Percentiles rank a stretch among this genome's conserved stretches.
phyloP scores from a whole-genome alignment of 352 stramenopile genomes.

The Aphanomyces stellatus region DNA sequence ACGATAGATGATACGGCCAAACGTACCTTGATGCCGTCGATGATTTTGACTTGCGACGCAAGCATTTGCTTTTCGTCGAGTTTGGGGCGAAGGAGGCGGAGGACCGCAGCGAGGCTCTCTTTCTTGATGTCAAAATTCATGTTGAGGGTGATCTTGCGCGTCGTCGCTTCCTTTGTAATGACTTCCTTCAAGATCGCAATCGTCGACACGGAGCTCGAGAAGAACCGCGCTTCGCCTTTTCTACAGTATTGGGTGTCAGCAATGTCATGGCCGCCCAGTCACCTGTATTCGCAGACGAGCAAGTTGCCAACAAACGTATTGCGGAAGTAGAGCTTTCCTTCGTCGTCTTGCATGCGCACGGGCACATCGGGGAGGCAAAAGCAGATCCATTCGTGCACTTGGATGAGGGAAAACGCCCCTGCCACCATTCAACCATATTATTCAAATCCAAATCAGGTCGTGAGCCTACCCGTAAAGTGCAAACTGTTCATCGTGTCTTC shows the following conservation, averaged over 20 bases:
- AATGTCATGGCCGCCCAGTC: background rate
- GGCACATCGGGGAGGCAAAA: constrained; percentile 73
- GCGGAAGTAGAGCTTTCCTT: constrained; percentile 64
- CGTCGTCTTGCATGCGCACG: constrained; percentile 52
- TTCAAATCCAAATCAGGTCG: constrained; percentile 10
- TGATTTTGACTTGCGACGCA: constrained; percentile 66
- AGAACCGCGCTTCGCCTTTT: constrained; percentile 63
- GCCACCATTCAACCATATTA: background rate
- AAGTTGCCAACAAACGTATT: constrained; percentile 67
- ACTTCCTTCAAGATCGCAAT: constrained; percentile 83
- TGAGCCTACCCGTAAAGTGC: constrained; percentile 36
- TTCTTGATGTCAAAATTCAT: constrained; percentile 77
- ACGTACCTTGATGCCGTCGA: constrained; percentile 58
- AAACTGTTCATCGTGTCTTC: constrained; percentile 54
- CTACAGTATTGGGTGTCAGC: background rate
- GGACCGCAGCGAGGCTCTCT: constrained; percentile 59
- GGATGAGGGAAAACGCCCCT: constrained; percentile 62
- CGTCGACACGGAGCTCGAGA: constrained; percentile 65
- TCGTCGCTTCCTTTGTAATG: constrained; percentile 77
- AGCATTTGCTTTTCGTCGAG: constrained; percentile 64
- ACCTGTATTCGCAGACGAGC: constrained; percentile 60
- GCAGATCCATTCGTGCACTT: constrained; percentile 82
- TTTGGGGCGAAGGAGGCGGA: constrained; percentile 50
- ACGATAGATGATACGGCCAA: background rate
- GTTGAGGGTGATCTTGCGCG: constrained; percentile 64